A percentile compares a stretch with the other conserved stretches of the same genome.
phyloP scores from a whole-genome alignment of 2,329 filamentous ascomycete species.

The Byssothecium circinans region DNA sequence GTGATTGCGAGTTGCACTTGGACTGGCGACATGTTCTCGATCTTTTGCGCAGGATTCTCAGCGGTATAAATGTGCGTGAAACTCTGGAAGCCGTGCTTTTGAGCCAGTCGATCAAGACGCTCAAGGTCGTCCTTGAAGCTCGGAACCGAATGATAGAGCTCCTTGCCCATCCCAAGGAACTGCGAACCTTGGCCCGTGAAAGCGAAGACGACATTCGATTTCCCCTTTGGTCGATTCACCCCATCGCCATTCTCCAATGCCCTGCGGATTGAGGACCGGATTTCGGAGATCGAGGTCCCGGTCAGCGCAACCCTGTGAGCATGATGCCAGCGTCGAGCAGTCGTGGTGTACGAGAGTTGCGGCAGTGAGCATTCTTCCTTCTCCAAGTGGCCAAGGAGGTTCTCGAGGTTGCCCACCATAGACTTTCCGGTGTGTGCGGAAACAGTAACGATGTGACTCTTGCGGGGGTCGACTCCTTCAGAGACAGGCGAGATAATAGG shows the following conservation, averaged over 20 bases:
- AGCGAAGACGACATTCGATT: conserved; percentile 8
- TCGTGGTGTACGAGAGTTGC: conserved; percentile 28
- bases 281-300: conserved; percentile 4
- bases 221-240: neutral
- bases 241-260: neutral
- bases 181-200: too few species aligned
- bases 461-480: conserved; percentile 10
- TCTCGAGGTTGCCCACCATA: neutral
- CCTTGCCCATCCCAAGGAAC: too few species aligned
- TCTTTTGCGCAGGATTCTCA: too few species aligned
- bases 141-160: too few species aligned
- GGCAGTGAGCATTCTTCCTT: conserved; percentile 7
- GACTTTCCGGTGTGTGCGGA: conserved; percentile 2
- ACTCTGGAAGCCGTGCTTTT: too few species aligned
- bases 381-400: conserved; percentile 10
- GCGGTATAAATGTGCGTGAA: too few species aligned
- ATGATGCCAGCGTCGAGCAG: conserved; percentile 29
- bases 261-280: neutral
- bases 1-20: conserved; percentile 47
- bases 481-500: neutral
- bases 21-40: too few species aligned
- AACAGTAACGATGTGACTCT: conserved; percentile 8
- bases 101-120: too few species aligned
- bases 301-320: conserved; percentile 14
- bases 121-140: too few species aligned